Percentiles rank a stretch among this genome's conserved stretches.
Conservation (phyloP, 208 protist genomes). For the Blechomonas ayalai region DNA sequence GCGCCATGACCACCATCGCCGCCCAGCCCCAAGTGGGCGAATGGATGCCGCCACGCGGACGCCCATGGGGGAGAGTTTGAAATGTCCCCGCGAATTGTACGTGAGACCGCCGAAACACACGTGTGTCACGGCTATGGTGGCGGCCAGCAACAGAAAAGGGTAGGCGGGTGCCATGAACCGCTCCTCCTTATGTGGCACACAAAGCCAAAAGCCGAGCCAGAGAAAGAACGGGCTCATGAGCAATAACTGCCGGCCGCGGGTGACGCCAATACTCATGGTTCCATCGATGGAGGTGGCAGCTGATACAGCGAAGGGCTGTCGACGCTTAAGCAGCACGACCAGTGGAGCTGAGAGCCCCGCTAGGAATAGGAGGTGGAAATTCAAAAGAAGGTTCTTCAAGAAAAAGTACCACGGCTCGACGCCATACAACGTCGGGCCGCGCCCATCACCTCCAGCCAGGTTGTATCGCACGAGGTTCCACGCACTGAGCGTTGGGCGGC, state of each 20-base stretch:
- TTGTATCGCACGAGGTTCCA: slow-evolving; percentile 75
- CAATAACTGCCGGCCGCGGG: slow-evolving; percentile 29
- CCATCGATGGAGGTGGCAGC: background rate
- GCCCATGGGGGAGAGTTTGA: background rate
- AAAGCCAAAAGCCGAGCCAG: slow-evolving; percentile 85
- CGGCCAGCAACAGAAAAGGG: slow-evolving; percentile 84
- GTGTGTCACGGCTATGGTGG: slow-evolving; percentile 36
- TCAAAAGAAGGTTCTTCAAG: slow-evolving; percentile 89
- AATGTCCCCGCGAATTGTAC: too few relatives aligned
- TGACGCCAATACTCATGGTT: slow-evolving; percentile 1
- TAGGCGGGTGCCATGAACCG: slow-evolving; percentile 92
- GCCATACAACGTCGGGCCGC: slow-evolving; percentile 88
- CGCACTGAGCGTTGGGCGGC: slow-evolving; percentile 18
- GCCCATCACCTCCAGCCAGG: slow-evolving; percentile 26
- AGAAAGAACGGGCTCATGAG: slow-evolving; percentile 79
- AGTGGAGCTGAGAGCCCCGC: slow-evolving; percentile 33
- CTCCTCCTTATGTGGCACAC: slow-evolving; percentile 93
- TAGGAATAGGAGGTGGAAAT: slow-evolving; percentile 91
- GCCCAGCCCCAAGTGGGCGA: too few relatives aligned
- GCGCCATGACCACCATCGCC: background rate
- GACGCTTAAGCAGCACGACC: slow-evolving; percentile 14
- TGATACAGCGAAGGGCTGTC: background rate
- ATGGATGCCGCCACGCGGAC: too few relatives aligned
- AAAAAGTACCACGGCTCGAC: slow-evolving; percentile 91
- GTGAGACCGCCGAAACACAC: slow-evolving; percentile 7